These are phyloP conservation scores for Isatis lusitanica DNA, from an alignment of 441 rosid species.

Conservation along the genomic window DNA sequence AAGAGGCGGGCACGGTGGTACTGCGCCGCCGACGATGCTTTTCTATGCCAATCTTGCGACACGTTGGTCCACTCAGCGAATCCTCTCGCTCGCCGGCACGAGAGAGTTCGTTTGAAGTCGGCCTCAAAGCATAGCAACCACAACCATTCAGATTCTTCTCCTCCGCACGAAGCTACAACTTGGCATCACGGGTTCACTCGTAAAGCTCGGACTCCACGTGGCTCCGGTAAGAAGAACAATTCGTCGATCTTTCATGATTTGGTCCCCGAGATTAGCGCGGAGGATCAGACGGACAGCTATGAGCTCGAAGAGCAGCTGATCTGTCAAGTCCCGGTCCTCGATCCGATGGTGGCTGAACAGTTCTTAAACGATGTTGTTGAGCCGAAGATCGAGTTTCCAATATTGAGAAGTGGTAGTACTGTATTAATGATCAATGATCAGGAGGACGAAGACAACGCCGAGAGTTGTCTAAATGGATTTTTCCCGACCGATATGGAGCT, in stretches of 20 bases:
- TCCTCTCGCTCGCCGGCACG: slow-evolving; percentile 78
- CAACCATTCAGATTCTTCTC: slow-evolving; percentile 8
- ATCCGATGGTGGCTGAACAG: slow-evolving; percentile 55
- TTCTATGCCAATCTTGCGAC: slow-evolving; percentile 89
- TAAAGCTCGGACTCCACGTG: slow-evolving; percentile 84
- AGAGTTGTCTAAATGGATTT: slow-evolving; percentile 45
- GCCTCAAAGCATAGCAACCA: slow-evolving; percentile 25
- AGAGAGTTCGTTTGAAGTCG: slow-evolving; percentile 73
- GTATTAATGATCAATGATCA: slow-evolving; percentile 1
- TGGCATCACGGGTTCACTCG: slow-evolving; percentile 85
- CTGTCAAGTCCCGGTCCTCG: slow-evolving; percentile 78
- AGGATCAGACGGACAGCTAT: slow-evolving; percentile 55
- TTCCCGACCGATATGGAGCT: slow-evolving; percentile 83
- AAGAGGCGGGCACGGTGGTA: slow-evolving; percentile 86
- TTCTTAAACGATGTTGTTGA: slow-evolving; percentile 36
- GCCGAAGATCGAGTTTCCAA: slow-evolving; percentile 32
- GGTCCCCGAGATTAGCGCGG: slow-evolving; percentile 75
- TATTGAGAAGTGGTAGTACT: slow-evolving; percentile 18
- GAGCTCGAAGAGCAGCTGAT: slow-evolving; percentile 73
- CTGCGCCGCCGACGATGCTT: slow-evolving; percentile 95
- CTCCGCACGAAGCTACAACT: slow-evolving; percentile 38
- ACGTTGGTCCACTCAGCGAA: slow-evolving; percentile 83
- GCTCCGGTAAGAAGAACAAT: slow-evolving; percentile 29
- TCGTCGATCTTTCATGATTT: slow-evolving; percentile 39
- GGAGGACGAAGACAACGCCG: slow-evolving; percentile 38